A percentile compares a stretch with the other conserved stretches of the same genome.
Conservation (phyloP, 2,329 filamentous ascomycete genomes). For the Alternaria angustiovoidea region DNA sequence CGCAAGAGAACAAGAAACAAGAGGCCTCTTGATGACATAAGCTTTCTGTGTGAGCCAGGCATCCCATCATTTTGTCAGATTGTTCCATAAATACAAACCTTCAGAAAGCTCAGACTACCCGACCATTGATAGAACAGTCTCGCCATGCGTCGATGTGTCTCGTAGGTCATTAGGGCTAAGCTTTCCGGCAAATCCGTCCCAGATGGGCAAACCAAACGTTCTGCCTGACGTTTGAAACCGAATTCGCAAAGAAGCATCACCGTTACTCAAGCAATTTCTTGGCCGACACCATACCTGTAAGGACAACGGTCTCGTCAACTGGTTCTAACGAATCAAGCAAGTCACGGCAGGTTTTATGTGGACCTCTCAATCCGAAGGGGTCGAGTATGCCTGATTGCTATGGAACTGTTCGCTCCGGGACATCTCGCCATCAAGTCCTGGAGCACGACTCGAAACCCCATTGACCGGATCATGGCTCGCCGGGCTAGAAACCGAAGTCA, state of each 20-base stretch:
- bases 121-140: neutral
- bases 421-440: slow-evolving; percentile 8
- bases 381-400: slow-evolving; percentile 16
- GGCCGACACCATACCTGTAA: slow-evolving; percentile 36
- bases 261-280: slow-evolving; percentile 29
- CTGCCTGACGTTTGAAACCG: slow-evolving; percentile 39
- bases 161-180: slow-evolving; percentile 20
- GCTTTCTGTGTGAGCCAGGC: neutral
- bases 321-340: slow-evolving; percentile 18
- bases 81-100: neutral
- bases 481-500: slow-evolving; percentile 11
- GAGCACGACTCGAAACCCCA: slow-evolving; percentile 16
- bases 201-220: slow-evolving; percentile 37
- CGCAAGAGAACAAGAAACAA: neutral
- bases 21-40: neutral
- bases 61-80: neutral
- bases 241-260: slow-evolving; percentile 29
- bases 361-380: neutral
- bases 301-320: slow-evolving; percentile 20
- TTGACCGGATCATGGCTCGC: slow-evolving; percentile 11
- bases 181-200: slow-evolving; percentile 25
- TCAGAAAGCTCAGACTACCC: neutral
- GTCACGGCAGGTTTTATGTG: neutral
- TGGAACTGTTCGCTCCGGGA: slow-evolving; percentile 5
- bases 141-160: slow-evolving; percentile 12